Base-by-base conservation (phyloP, 2,329 filamentous ascomycete genomes). In the Trichoderma koningiopsis region DNA sequence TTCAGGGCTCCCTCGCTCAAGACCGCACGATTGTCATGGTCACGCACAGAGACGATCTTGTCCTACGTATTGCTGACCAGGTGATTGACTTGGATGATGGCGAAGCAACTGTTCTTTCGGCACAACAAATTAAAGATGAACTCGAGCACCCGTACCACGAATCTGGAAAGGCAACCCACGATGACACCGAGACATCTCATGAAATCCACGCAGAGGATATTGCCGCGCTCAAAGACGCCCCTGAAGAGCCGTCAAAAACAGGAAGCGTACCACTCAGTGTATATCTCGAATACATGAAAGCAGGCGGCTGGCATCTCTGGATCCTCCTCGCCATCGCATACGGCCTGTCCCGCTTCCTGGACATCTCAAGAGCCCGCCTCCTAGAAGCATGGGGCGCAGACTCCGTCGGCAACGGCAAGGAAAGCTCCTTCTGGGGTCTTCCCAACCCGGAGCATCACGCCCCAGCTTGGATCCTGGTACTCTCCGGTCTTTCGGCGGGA, bases 281-380 rank as follows among this genome's bases (percentile, higher is more conserved):
- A 0, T 97, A 97, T 76, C 93, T 92, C 89, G 88, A 89, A 72
- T 97, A 97, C 73, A 89, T 97, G 80, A 91, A 89, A 78, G 92
- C 93, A 5, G 94, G 94, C 2, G 91, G 88, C 14, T 83, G 94
- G 56, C 83, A 83, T 68, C 93, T 90, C 83, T 97, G 94, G 94
- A 77, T 81, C 3, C 74, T 88, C 1, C 83, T 94, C 2, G 82
- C 95, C 3, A 40, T 87, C 1, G 81, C 89, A 14, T 88, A 94
- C 70, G 78, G 86, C 6, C 52, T 89, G 0, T 92, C 89, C 74
- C 89, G 94, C 7, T 75, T 89, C 14, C 81, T 87, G 22, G 86
- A 89, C 47, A 83, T 96, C 49, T 85, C 85, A 1, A 87, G 93
- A 74, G 89, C 88, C 1, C 95, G 93, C 86, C 94, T 96, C 56